Conservation (phyloP, 176 grass and related monocot species). For the Echinochloa phyllopogon region DNA sequence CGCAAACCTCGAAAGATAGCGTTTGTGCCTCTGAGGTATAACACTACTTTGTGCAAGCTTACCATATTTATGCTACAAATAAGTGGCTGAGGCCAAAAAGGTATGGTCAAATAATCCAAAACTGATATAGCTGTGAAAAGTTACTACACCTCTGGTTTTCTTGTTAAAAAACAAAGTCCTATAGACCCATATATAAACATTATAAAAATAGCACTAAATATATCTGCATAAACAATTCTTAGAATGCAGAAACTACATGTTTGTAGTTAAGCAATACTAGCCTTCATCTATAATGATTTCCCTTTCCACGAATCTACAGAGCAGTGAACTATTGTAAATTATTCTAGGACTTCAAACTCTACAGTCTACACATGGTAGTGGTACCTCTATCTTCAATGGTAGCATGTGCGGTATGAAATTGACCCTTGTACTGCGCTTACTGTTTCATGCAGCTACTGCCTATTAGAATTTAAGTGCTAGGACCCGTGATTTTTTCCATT, state of each 20-base stretch:
- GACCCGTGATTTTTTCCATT: neutral
- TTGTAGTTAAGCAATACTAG: neutral
- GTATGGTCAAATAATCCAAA: neutral
- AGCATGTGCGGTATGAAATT: neutral
- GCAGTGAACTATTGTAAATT: neutral
- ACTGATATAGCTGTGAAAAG: neutral
- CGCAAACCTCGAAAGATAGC: neutral
- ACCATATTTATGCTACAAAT: neutral
- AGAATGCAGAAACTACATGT: neutral
- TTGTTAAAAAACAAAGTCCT: neutral
- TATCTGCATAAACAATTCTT: neutral
- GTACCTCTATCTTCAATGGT: neutral
- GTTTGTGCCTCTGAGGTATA: constrained; percentile 1
- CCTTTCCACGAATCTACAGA: neutral
- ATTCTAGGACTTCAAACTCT: neutral
- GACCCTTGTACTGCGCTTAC: neutral
- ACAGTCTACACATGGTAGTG: neutral
- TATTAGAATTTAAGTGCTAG: constrained; percentile 2
- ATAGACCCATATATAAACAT: neutral
- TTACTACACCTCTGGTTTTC: neutral
- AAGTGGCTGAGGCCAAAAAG: neutral
- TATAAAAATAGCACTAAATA: neutral
- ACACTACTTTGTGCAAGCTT: neutral
- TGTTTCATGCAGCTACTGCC: neutral
- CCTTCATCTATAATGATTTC: neutral